Evolutionary conservation across 192 early-diverging fungal genomes (phyloP).

Genomic region (Glomus cerebriforme): DNA sequence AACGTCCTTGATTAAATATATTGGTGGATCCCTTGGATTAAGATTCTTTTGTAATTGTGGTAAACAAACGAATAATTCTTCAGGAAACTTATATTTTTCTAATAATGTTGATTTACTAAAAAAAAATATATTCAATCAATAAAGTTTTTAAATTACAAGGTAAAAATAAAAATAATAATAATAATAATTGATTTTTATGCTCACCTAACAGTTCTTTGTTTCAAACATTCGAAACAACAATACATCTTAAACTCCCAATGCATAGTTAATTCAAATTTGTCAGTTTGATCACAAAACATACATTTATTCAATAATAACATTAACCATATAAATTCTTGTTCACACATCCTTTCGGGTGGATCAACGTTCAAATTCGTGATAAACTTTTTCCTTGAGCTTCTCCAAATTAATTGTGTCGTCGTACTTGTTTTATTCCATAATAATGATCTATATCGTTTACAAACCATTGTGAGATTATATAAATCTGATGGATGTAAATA

Average conservation of each 20-base stretch:
- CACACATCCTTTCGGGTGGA: background rate
- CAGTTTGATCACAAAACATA: conserved; percentile 11
- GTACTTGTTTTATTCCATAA: background rate
- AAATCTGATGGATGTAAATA: background rate
- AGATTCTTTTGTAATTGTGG: background rate
- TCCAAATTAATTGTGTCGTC: background rate
- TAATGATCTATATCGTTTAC: background rate
- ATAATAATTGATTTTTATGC: background rate
- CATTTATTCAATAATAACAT: conserved; percentile 11
- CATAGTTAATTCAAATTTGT: background rate
- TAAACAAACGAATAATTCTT: background rate
- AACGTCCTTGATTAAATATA: background rate
- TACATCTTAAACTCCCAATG: conserved; percentile 19
- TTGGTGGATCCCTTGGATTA: background rate
- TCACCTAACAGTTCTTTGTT: conserved; percentile 1
- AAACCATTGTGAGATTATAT: background rate
- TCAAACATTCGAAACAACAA: conserved; percentile 16
- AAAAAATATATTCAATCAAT: background rate
- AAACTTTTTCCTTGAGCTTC: background rate
- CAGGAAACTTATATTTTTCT: background rate
- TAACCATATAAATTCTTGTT: conserved; percentile 21
- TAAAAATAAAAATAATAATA: no score
- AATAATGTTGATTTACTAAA: background rate
- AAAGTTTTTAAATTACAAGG: no score
- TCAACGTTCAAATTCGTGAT: no score